A percentile compares a stretch with the other conserved stretches of the same genome.
These are phyloP conservation scores for Pulveroboletus sp. DNA, from an alignment of 768 basidiomycete species.

Conservation along the genomic window DNA sequence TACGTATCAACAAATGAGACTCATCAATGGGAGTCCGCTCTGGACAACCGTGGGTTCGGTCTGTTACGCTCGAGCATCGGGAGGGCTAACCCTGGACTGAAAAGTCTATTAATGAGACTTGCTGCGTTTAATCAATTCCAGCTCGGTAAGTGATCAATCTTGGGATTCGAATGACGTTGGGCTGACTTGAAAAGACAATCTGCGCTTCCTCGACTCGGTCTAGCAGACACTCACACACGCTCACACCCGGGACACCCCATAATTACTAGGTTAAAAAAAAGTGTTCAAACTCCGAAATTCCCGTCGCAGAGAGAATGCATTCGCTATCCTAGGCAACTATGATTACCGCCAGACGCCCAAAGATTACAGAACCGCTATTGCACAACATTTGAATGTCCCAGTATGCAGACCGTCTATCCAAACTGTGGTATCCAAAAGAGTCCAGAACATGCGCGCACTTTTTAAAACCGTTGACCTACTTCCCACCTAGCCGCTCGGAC, in stretches of 20 bases:
- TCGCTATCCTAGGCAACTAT: slow-evolving; percentile 10
- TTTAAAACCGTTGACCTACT: slow-evolving; percentile 14
- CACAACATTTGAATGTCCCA: slow-evolving; percentile 21
- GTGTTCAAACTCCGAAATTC: slow-evolving; percentile 12
- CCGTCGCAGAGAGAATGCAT: slow-evolving; percentile 5
- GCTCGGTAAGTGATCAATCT: slow-evolving; percentile 19
- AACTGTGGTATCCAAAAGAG: slow-evolving; percentile 21
- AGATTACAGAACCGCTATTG: slow-evolving; percentile 24
- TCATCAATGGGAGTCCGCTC: not conserved
- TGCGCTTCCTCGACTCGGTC: too few species aligned
- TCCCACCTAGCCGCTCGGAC: slow-evolving; percentile 25
- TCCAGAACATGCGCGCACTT: slow-evolving; percentile 8
- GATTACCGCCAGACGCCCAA: slow-evolving; percentile 15
- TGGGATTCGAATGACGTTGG: slow-evolving; percentile 14
- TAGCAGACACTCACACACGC: not conserved
- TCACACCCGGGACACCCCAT: slow-evolving; percentile 9
- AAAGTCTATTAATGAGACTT: slow-evolving; percentile 7
- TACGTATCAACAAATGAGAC: slow-evolving; percentile 4
- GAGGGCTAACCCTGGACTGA: not conserved
- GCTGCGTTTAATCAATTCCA: slow-evolving; percentile 1
- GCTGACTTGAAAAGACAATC: slow-evolving; percentile 1
- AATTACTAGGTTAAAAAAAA: slow-evolving; percentile 19
- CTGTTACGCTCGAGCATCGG: not conserved
- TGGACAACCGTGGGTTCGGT: slow-evolving; percentile 13
- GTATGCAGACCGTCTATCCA: slow-evolving; percentile 15